Evolutionary conservation across 148 eudicot genomes (phyloP), one percentile per base, ranked within the genome.

Genomic region (Heliosperma pusillum): DNA sequence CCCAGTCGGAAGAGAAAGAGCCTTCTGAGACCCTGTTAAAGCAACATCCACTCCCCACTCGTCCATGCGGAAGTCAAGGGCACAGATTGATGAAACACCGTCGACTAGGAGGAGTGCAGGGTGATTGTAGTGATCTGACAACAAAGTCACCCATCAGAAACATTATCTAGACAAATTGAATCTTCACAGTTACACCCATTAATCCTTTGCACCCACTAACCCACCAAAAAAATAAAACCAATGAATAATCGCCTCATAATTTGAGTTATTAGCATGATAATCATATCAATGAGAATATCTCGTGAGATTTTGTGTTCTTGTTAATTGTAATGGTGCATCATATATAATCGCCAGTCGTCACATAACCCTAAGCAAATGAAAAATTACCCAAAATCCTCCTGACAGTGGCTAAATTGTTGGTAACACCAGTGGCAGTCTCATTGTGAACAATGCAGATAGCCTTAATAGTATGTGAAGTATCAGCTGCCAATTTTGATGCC

Each of bases 11-110:
- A 95, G 89, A 56, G 99, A 95, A 30, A 95, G 94, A 29, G 99
- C 99, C 80, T 95, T 95, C 76, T 95, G 99, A 22, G 99, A 95
- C n/a, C 99, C 99, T 7, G 99, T 95, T 75, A 95, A 78, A 9
- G 99, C 99, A 74, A 95, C 99, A 82, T 95, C 99, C 16, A 95
- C 80, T 17, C 96, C 93, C 99, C 99, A 95, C 76, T 95, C 99
- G 67, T 95, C 99, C 99, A 92, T 92, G 25, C 97, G 91, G 79
- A 95, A 95, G 79, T 95, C 99, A 24, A 95, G 85, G 2, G 99
- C 99, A 77, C 99, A 92, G 29, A 95, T 95, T 66, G 99, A 95
- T 73, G 99, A 95, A 45, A 95, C 99, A 36, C 99, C 99, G 42
- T 95, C 99, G 22, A 95, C 99, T 0, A 92, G 91, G 26, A 90